These are phyloP conservation scores for Francoa sonchifolia DNA, from an alignment of 441 rosid genomes.

Conservation along the genomic window DNA sequence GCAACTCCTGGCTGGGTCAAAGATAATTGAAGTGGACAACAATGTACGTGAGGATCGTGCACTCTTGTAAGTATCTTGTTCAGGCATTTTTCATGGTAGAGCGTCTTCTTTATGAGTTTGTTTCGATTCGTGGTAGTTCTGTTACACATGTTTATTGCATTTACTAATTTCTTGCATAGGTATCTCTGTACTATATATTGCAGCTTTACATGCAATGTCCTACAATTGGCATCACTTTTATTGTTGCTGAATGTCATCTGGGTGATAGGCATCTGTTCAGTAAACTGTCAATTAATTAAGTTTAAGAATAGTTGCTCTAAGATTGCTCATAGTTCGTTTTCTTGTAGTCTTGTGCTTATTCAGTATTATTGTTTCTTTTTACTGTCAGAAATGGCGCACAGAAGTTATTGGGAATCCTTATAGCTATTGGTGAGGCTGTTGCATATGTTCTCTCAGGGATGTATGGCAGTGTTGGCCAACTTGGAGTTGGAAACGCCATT, in stretches of 20 bases:
- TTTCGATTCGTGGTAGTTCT: no score
- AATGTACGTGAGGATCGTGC: constrained; percentile 88
- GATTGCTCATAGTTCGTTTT: no score
- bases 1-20: constrained; percentile 77
- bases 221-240: no score
- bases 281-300: no score
- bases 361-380: background rate
- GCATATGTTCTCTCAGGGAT: constrained; percentile 88
- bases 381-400: constrained; percentile 64
- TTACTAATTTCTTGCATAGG: background rate
- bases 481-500: constrained; percentile 88
- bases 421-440: constrained; percentile 86
- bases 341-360: background rate
- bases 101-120: no score
- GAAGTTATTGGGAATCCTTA: constrained; percentile 68
- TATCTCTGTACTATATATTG: no score
- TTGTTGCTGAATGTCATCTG: no score
- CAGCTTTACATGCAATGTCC: no score
- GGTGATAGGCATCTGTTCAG: no score
- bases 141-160: no score
- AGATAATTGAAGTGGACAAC: constrained; percentile 76
- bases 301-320: no score
- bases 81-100: background rate
- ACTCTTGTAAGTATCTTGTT: constrained; percentile 38
- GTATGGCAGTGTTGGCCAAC: constrained; percentile 80